phyloP scores from a whole-genome alignment of 129 eudicot genomes.

The Ambrosia trifida region DNA sequence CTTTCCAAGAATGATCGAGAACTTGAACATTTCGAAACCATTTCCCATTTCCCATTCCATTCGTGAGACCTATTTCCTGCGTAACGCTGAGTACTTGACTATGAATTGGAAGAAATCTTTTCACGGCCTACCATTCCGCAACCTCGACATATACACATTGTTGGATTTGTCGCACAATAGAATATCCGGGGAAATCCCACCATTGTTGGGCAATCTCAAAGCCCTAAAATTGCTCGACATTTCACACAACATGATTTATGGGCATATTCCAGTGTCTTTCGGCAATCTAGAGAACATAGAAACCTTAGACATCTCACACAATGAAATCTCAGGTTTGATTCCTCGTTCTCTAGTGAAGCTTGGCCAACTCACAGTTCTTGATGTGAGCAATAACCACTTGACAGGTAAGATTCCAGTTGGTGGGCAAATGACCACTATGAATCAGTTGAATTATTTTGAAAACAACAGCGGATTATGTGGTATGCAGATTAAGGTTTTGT shows the following conservation, averaged over 20 bases:
- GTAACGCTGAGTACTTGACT: constrained; percentile 25
- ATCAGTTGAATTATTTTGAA: constrained; percentile 40
- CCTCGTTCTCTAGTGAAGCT: constrained; percentile 46
- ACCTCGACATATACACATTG: constrained; percentile 44
- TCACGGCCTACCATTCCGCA: constrained; percentile 38
- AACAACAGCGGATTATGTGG: constrained; percentile 58
- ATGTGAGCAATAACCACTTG: constrained; percentile 48
- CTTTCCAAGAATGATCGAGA: constrained; percentile 39
- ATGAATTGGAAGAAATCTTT: constrained; percentile 54
- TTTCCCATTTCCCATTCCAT: constrained; percentile 29
- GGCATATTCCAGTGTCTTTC: constrained; percentile 40
- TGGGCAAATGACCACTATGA: constrained; percentile 51
- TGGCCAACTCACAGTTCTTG: constrained; percentile 31
- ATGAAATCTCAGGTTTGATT: constrained; percentile 42
- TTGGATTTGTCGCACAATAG: constrained; percentile 52
- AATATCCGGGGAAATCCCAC: constrained; percentile 42
- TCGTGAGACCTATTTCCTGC: too few relatives aligned
- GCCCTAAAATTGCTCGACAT: constrained; percentile 52
- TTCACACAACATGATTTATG: constrained; percentile 43
- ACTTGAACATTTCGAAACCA: constrained; percentile 20
- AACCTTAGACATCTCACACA: constrained; percentile 53
- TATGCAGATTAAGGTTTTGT: constrained; percentile 36
- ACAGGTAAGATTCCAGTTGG: constrained; percentile 46
- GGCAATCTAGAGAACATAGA: constrained; percentile 45
- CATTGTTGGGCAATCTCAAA: constrained; percentile 41